Conservation (phyloP, 2,329 filamentous ascomycete species). For the Aspergillus hiratsukae region DNA sequence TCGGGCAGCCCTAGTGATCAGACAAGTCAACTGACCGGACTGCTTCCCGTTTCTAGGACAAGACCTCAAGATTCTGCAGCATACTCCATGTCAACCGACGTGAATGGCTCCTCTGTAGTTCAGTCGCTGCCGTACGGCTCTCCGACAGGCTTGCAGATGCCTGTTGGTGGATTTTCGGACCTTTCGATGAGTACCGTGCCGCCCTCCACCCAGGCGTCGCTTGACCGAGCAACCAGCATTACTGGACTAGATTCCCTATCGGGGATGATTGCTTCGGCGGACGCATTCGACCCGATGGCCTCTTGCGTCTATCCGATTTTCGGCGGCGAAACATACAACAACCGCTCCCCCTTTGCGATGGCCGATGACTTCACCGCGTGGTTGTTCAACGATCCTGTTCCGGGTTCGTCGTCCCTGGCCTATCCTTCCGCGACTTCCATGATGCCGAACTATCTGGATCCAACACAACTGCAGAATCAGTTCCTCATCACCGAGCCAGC, state of each 20-base stretch:
- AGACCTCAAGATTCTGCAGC: conserved; percentile 9
- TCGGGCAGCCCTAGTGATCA: conserved; percentile 15
- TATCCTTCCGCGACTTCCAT: conserved; percentile 40
- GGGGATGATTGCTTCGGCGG: conserved; percentile 21
- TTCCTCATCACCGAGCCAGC: conserved; percentile 49
- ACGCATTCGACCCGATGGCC: conserved; percentile 34
- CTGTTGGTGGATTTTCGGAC: conserved; percentile 17
- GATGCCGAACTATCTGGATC: conserved; percentile 38
- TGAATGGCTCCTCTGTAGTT: conserved; percentile 16
- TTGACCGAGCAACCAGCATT: conserved; percentile 23
- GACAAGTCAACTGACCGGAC: conserved; percentile 8
- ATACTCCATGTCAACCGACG: conserved; percentile 17
- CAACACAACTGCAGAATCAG: conserved; percentile 44
- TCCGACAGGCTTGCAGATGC: conserved; percentile 12
- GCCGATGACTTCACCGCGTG: conserved; percentile 84
- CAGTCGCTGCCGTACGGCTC: conserved; percentile 14
- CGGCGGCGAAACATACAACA: conserved; percentile 75
- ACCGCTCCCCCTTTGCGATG: conserved; percentile 82
- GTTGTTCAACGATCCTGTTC: conserved; percentile 67
- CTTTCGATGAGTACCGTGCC: conserved; percentile 16
- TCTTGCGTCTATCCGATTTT: conserved; percentile 71
- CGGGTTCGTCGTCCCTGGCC: conserved; percentile 50
- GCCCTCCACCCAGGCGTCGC: conserved; percentile 21
- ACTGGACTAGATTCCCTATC: conserved; percentile 20
- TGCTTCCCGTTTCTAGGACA: conserved; percentile 8